A percentile compares a stretch with the other conserved stretches of the same genome.
Conservation (phyloP, 2,329 filamentous ascomycete species). For the Nectriaceae sp. region DNA sequence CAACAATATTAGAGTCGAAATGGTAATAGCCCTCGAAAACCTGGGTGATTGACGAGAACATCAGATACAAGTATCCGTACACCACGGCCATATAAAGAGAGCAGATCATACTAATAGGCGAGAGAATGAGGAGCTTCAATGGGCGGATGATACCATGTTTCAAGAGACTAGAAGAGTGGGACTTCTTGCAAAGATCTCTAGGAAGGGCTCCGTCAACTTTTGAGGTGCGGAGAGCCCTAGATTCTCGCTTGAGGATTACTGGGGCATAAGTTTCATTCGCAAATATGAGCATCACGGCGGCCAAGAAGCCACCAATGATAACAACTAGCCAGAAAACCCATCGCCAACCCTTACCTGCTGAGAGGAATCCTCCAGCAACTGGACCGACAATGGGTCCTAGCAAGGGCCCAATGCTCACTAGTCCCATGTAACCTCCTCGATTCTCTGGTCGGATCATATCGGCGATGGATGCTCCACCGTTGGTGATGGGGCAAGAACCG, state of each 20-base stretch:
- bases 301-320: constrained; percentile 12
- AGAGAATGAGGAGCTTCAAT: constrained; percentile 57
- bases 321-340: constrained; percentile 35
- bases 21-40: constrained; percentile 60
- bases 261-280: constrained; percentile 62
- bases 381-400: constrained; percentile 55
- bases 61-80: constrained; percentile 60
- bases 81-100: constrained; percentile 64
- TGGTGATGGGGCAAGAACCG: constrained; percentile 61
- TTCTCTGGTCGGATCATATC: constrained; percentile 60
- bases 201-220: constrained; percentile 41
- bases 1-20: constrained; percentile 45
- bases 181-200: too few relatives aligned
- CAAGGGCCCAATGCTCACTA: constrained; percentile 62
- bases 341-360: constrained; percentile 44
- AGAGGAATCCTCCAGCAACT: constrained; percentile 41
- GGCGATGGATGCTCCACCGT: constrained; percentile 62
- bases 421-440: constrained; percentile 62
- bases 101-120: constrained; percentile 66
- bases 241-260: constrained; percentile 56
- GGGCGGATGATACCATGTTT: constrained; percentile 61
- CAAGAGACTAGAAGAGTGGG: too few relatives aligned
- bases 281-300: constrained; percentile 30
- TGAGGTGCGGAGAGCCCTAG: constrained; percentile 54
- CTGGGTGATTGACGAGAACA: constrained; percentile 48